Base-by-base conservation (phyloP, 192 early-diverging fungal species). In the Linderina pennispora region DNA sequence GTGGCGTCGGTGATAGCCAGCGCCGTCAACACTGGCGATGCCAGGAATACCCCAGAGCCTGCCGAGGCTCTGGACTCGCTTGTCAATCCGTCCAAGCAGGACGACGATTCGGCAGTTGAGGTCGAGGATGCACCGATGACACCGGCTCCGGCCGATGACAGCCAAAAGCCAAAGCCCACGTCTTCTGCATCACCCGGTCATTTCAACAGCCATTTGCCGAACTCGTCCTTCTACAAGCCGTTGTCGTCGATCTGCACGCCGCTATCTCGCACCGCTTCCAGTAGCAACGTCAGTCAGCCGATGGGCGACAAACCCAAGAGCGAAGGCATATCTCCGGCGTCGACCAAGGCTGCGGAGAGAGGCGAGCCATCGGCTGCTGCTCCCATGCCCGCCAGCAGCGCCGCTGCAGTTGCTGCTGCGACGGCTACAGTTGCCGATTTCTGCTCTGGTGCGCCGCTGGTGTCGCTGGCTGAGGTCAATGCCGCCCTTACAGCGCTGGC, bases 211-310 rank as follows among this genome's bases (percentile, higher is more conserved):
- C 68, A 72, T 40, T 39, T 72, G 35, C 62, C 62, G 13, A 72
- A 72, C 50, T 72, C 68, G 42, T 59, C 68, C 33, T 65, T 72
- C 50, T 72, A 56, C 53, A 72, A 72, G 41, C 68, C 68, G 11
- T 53, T 72, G 11, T 55, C 68, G 14, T 70, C 66, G 17, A 70
- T 70, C 25, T 55, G 50, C 23, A 46, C 60, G 18, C 55, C 66
- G 0, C 26, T 42, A 3, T 31, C 47, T 6, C 51, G 50, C 31
- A 13, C 50, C 2, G 24, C 58, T 6, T 42, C 55, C 28, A 31
- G 11, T 31, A 11, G 28, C 11, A n/a, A n/a, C n/a, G n/a, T n/a
- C n/a, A n/a, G n/a, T n/a, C n/a, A n/a, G n/a, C n/a, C n/a, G n/a
- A n/a, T n/a, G n/a, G 2, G 41, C 22, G 8, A 7, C 40, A 7